Conservation (phyloP, 805 yeast genomes). For the Candida nonsorbophila region DNA sequence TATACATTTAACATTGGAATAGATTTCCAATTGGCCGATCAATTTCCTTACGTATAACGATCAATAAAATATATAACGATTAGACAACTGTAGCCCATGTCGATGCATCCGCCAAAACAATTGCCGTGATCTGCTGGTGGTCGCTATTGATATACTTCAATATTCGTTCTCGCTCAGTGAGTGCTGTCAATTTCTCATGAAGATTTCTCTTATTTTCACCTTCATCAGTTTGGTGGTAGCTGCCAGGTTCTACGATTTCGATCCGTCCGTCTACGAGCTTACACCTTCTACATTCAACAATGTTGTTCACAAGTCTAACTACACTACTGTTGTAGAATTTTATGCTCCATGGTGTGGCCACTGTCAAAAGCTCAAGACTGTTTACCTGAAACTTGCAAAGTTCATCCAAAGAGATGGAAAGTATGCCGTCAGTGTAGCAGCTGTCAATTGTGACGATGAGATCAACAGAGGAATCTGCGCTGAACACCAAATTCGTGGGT, state of each 20-base stretch:
- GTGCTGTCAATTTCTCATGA: neutral
- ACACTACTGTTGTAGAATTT: conserved; percentile 79
- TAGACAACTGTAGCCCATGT: too few relatives aligned
- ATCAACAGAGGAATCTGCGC: conserved; percentile 67
- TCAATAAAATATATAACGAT: too few relatives aligned
- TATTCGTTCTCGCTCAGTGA: neutral
- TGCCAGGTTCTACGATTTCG: conserved; percentile 23
- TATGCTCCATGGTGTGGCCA: conserved; percentile 99
- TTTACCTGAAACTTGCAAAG: conserved; percentile 59
- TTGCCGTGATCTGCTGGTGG: too few relatives aligned
- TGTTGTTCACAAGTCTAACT: conserved; percentile 63
- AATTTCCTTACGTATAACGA: too few relatives aligned
- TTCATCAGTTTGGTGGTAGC: conserved; percentile 1
- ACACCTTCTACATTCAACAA: conserved; percentile 55
- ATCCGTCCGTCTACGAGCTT: conserved; percentile 50
- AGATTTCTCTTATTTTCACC: neutral
- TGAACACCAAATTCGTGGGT: conserved; percentile 62
- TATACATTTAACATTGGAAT: conserved; percentile 28
- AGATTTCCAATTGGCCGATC: too few relatives aligned
- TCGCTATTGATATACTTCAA: too few relatives aligned
- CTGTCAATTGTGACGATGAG: conserved; percentile 80
- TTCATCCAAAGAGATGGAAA: conserved; percentile 43
- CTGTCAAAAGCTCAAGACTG: conserved; percentile 68
- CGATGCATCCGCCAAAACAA: too few relatives aligned
- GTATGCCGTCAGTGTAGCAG: conserved; percentile 59